Conservation (phyloP, 495 filamentous ascomycete genomes). For the Gamarada debralockiae region DNA sequence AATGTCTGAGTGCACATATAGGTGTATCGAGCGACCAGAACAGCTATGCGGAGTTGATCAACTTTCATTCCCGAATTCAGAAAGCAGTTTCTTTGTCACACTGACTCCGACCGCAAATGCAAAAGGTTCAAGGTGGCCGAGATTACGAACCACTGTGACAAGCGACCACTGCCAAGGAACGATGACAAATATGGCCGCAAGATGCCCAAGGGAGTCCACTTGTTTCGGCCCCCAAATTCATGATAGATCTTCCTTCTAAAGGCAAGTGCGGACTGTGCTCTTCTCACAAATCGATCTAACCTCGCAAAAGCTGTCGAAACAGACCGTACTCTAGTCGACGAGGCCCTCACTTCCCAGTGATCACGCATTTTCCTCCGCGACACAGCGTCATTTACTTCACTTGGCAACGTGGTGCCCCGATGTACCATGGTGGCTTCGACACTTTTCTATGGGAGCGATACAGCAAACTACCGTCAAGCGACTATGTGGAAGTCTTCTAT, state of each 20-base stretch:
- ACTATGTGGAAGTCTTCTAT: conserved; percentile 5
- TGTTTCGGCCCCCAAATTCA: background rate
- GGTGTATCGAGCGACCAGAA: background rate
- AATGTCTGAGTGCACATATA: conserved; percentile 1
- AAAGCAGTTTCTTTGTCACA: background rate
- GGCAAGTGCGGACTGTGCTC: background rate
- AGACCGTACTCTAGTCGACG: background rate
- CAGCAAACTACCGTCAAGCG: background rate
- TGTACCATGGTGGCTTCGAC: background rate
- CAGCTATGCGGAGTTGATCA: background rate
- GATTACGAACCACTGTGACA: background rate
- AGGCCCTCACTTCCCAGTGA: conserved; percentile 2
- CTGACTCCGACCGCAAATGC: background rate
- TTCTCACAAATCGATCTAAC: too few relatives aligned
- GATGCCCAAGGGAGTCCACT: background rate
- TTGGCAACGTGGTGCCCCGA: conserved; percentile 3
- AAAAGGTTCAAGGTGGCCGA: conserved; percentile 1
- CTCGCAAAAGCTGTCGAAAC: background rate
- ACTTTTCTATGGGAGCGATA: conserved; percentile 5
- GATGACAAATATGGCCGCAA: background rate
- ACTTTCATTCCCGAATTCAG: conserved; percentile 5
- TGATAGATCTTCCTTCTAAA: conserved; percentile 1
- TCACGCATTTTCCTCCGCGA: conserved; percentile 1
- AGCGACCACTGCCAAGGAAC: background rate
- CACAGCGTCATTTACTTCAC: conserved; percentile 8